A percentile compares a stretch with the other conserved stretches of the same genome.
Evolutionary conservation across 2,329 filamentous ascomycete species (phyloP).

Genomic region (Moelleriella libera): DNA sequence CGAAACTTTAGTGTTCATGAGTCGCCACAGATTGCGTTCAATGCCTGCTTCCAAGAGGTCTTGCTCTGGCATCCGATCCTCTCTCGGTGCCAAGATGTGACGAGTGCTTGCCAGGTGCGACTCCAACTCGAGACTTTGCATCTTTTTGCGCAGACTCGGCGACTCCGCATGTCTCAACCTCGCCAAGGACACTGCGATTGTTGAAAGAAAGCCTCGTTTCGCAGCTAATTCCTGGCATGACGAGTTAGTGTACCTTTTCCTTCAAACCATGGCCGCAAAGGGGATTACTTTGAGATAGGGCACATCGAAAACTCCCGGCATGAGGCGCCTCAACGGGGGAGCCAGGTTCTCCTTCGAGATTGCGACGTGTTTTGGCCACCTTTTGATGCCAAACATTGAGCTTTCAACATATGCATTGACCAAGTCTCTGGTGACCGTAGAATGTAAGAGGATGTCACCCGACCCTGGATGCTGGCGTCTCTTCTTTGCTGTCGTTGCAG

Average conservation of each 20-base stretch:
- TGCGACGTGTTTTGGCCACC: conserved; percentile 9
- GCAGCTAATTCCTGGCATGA: conserved; percentile 11
- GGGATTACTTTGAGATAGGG: conserved; percentile 18
- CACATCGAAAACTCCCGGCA: conserved; percentile 21
- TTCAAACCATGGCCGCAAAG: neutral
- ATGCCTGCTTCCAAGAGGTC: conserved; percentile 1
- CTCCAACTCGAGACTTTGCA: conserved; percentile 2
- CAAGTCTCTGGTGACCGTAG: neutral
- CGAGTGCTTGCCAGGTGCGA: neutral
- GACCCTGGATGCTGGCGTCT: neutral
- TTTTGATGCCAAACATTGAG: conserved; percentile 12
- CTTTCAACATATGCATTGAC: conserved; percentile 10
- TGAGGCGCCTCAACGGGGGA: conserved; percentile 13
- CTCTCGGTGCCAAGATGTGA: neutral
- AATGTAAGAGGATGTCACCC: neutral
- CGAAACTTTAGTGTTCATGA: conserved; percentile 8
- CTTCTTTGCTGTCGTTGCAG: neutral
- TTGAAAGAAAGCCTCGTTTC: conserved; percentile 12
- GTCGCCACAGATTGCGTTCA: conserved; percentile 10
- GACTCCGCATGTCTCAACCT: conserved; percentile 20
- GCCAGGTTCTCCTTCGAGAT: conserved; percentile 6
- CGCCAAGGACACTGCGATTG: conserved; percentile 16
- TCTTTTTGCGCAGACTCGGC: conserved; percentile 16
- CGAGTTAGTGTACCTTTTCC: conserved; percentile 1
- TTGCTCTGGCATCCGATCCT: neutral